Percentiles rank a stretch among this genome's conserved stretches.
Conservation (phyloP, 495 filamentous ascomycete species). For the Astrocystis sublimbata region DNA sequence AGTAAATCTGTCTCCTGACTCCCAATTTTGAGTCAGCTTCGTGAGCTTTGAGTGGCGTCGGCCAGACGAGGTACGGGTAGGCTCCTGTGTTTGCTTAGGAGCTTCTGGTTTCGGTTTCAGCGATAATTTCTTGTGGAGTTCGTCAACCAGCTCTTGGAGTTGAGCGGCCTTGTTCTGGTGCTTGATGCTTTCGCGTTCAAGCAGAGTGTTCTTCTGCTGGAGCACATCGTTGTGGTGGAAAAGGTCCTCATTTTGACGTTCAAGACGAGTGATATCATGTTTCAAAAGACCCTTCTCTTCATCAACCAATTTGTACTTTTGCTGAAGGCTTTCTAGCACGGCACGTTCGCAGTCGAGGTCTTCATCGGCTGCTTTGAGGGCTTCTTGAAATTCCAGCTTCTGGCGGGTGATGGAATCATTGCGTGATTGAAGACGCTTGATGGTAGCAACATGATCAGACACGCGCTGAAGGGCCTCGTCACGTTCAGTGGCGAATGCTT, state of each 20-base stretch:
- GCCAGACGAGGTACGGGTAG: constrained; percentile 34
- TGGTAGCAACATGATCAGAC: constrained; percentile 43
- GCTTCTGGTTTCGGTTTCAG: constrained; percentile 25
- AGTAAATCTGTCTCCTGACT: constrained; percentile 33
- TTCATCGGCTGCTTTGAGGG: constrained; percentile 36
- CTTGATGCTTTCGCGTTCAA: constrained; percentile 30
- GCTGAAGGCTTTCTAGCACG: constrained; percentile 37
- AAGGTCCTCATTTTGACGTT: constrained; percentile 48
- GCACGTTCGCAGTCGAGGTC: constrained; percentile 37
- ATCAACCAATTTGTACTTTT: constrained; percentile 24
- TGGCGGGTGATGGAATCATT: constrained; percentile 31
- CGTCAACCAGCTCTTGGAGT: constrained; percentile 39
- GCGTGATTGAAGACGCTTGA: constrained; percentile 42
- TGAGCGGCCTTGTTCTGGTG: constrained; percentile 39
- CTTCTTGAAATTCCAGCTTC: constrained; percentile 41
- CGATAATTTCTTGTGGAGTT: constrained; percentile 36
- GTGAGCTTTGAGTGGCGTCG: constrained; percentile 32
- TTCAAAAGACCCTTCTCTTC: constrained; percentile 42
- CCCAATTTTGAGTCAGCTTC: constrained; percentile 40
- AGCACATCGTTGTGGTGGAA: constrained; percentile 49
- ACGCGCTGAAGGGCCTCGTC: constrained; percentile 48
- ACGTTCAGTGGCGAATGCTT: constrained; percentile 46
- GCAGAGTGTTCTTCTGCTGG: constrained; percentile 41
- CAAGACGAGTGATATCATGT: constrained; percentile 46
- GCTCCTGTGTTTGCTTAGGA: constrained; percentile 25